Base-by-base conservation (phyloP, 169 alveolate species). In the Eimeria acervulina region DNA sequence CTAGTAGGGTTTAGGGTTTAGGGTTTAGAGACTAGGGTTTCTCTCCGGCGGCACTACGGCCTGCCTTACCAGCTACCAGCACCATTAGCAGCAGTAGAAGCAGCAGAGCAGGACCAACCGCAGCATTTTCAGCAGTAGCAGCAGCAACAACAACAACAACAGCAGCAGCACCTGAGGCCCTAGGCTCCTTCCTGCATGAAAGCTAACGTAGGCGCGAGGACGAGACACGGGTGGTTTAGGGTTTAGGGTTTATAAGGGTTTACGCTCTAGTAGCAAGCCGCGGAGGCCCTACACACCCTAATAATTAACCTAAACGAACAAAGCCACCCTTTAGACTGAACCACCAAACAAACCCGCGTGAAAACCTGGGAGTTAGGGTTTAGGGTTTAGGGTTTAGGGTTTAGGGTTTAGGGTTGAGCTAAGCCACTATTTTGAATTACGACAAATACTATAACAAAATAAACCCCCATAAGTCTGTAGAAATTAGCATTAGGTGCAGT, bases 1-100 rank as follows among this genome's bases (percentile, higher is more conserved):
- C n/a, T n/a, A n/a, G n/a, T n/a, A 63, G 74, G 74, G 74, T 63
- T n/a, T 63, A 23, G 74, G 74, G 74, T 63, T 23, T 63, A 63
- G 38, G 38, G 74, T 21, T 63, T n/a, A 26, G 74, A 23, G n/a
- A 10, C 12, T 55, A 26, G 23, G 0, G 74, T 1, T 63, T 6
- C 36, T n/a, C n/a, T n/a, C n/a, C n/a, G n/a, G n/a, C 31, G 13
- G 74, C 74, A 63, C 33, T 2, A 63, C 36, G 33, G 31, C 74
- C 74, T 63, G 36, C 74, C 26, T 26, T 7, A n/a, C 13, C 36
- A 5, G 36, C 38, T 26, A 26, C 38, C 74, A 63, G 74, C 19
- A 5, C 28, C 68, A 59, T 15, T 21, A 63, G 74, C 74, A 63
- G 74, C 38, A n/a, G 36, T 1, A 63, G 36, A 33, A 26, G 74